Evolutionary conservation across 2,329 filamentous ascomycete genomes (phyloP).

Genomic region (Penicillium nordicum): DNA sequence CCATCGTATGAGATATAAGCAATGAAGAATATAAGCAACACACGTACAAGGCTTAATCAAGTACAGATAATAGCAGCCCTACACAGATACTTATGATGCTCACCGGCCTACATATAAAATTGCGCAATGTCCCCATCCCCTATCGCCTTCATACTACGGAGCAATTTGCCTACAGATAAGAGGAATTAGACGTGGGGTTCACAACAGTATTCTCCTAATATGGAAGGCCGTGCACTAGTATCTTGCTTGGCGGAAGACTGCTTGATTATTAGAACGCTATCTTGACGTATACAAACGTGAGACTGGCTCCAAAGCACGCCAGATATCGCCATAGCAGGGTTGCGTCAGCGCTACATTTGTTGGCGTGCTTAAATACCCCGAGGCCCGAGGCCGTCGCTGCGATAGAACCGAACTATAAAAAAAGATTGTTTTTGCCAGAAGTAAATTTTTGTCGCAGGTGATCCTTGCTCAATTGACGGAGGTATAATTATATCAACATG

Average conservation of each 20-base stretch:
- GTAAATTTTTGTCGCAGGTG: neutral
- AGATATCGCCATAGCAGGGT: constrained; percentile 15
- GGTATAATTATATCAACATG: neutral
- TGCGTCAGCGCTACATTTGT: constrained; percentile 11
- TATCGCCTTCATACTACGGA: constrained; percentile 6
- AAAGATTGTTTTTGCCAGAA: neutral
- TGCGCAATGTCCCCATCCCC: constrained; percentile 12
- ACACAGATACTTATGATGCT: neutral
- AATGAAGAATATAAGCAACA: neutral
- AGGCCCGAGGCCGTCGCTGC: neutral
- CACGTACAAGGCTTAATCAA: neutral
- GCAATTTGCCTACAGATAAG: neutral
- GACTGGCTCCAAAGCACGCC: constrained; percentile 3
- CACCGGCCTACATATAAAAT: neutral
- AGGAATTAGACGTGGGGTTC: neutral
- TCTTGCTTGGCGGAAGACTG: neutral
- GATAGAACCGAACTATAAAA: neutral
- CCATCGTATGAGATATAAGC: neutral
- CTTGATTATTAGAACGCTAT: neutral
- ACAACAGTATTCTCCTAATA: neutral
- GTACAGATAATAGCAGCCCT: neutral
- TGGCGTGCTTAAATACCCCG: constrained; percentile 24
- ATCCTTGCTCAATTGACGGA: neutral
- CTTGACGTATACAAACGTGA: neutral
- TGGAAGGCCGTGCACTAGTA: neutral